Base-by-base conservation (phyloP, 2,329 filamentous ascomycete genomes). In the Xylaria polymorpha region DNA sequence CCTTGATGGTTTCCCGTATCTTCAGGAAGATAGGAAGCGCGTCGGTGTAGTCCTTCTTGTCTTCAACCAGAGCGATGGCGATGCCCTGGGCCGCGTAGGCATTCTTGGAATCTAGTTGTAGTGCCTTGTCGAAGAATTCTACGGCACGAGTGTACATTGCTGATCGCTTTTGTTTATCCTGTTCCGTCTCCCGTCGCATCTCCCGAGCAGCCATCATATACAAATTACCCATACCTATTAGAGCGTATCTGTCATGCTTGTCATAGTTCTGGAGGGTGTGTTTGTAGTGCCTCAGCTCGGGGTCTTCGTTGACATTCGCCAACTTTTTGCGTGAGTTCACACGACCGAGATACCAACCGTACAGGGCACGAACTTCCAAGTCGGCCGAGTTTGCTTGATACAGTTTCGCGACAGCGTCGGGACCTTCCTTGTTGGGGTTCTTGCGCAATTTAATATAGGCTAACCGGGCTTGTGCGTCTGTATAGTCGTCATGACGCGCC, bases 111-210 rank as follows among this genome's bases (percentile, higher is more conserved):
- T 99, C 96, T n/a, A 99, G 84, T 71, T 97, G 94, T 25, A 99
- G 84, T 4, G 95, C 95, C 82, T 99, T 99, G 79, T 98, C 96
- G 75, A 98, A 99, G 81, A 99, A 99, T 79, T 99, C 97, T 12
- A 98, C 94, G 0, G 96, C 94, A 74, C 95, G 94, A 78, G 91
- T 90, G 78, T 98, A 99, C 70, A 90, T 91, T 74, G 92, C 92
- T 66, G 91, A 92, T 62, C 94, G 91, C 83, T 97, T 97, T 76
- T 97, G 92, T 81, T 93, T 97, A 69, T 99, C 95, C 68, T 90
- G 86, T 9, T 98, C 96, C 0, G 92, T 92, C 70, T 96, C 93
- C 60, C 94, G 90, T 37, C 93, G 92, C 94, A 98, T 98, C 80
- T 99, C 97, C 74, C 96, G 90, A 10, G 96, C 96, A 70, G 93